phyloP scores from a whole-genome alignment of 805 yeast species.

The Saccharomyces cerevisiae region DNA sequence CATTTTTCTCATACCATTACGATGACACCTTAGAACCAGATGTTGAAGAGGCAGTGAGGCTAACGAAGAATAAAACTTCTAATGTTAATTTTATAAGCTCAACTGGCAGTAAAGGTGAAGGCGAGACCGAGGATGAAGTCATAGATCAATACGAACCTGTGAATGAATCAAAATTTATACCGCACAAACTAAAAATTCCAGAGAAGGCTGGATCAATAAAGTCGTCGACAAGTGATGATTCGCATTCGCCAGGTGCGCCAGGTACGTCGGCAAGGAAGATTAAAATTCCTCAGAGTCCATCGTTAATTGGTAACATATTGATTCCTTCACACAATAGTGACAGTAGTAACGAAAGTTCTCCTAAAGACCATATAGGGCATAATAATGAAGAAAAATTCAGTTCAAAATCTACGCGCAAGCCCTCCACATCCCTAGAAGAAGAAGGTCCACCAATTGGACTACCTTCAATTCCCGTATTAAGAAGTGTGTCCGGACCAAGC shows the following conservation, averaged over 20 bases:
- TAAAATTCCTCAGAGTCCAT: constrained; percentile 12
- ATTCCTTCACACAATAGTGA: constrained; percentile 5
- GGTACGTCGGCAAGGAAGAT: neutral
- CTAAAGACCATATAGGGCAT: neutral
- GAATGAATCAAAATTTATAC: constrained; percentile 3
- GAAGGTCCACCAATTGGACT: neutral
- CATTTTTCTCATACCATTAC: constrained; percentile 3
- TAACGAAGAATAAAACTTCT: constrained; percentile 15
- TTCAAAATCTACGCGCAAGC: neutral
- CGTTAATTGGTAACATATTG: constrained; percentile 14
- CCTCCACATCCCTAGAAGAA: neutral
- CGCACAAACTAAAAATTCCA: constrained; percentile 8
- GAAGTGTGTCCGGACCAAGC: neutral
- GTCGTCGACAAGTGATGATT: constrained; percentile 1
- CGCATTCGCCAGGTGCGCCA: neutral
- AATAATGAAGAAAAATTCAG: neutral
- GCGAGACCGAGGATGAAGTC: neutral
- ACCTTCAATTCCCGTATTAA: constrained; percentile 1
- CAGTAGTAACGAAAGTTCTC: constrained; percentile 2
- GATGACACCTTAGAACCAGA: constrained; percentile 15
- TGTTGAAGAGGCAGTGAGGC: constrained; percentile 22
- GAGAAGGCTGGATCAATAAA: constrained; percentile 7
- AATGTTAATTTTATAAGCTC: neutral
- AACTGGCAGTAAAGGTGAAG: neutral
- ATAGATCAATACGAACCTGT: neutral